A percentile compares a stretch with the other conserved stretches of the same genome.
These are phyloP conservation scores for Ophiosphaerella korrae DNA, from an alignment of 2,329 filamentous ascomycete genomes.

Conservation along the genomic window DNA sequence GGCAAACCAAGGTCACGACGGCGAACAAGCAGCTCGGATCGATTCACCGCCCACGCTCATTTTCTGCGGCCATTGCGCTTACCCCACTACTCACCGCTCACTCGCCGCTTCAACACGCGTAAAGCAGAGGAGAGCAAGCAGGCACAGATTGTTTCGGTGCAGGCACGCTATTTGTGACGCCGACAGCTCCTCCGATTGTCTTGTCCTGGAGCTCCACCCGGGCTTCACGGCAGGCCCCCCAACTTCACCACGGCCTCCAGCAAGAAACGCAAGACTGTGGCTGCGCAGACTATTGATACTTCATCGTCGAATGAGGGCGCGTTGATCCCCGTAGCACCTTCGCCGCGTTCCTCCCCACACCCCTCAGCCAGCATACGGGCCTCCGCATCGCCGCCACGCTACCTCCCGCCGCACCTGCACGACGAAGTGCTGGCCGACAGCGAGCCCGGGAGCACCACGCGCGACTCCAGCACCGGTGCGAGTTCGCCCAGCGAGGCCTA, in stretches of 20 bases:
- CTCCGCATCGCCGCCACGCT: constrained; percentile 48
- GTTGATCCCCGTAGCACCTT: constrained; percentile 17
- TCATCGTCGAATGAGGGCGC: constrained; percentile 42
- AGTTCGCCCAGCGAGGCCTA: constrained; percentile 60
- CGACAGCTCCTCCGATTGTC: constrained; percentile 7
- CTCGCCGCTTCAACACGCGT: constrained; percentile 9
- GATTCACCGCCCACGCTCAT: constrained; percentile 27
- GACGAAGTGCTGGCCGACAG: constrained; percentile 53
- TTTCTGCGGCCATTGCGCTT: constrained; percentile 29
- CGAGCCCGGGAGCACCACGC: constrained; percentile 25
- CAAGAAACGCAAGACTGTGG: constrained; percentile 56
- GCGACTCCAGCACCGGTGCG: constrained; percentile 47
- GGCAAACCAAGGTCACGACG: constrained; percentile 20
- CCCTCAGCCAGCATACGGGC: constrained; percentile 27
- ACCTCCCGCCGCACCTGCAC: constrained; percentile 62
- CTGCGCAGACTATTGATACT: constrained; percentile 27
- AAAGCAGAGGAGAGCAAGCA: constrained; percentile 2
- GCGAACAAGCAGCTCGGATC: constrained; percentile 6
- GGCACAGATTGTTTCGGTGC: not conserved
- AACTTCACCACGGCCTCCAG: constrained; percentile 49
- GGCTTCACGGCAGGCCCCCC: constrained; percentile 47
- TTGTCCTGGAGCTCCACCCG: constrained; percentile 44
- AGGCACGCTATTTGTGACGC: constrained; percentile 9
- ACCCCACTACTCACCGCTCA: constrained; percentile 22
- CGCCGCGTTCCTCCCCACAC: constrained; percentile 46